Evolutionary conservation across 2,329 filamentous ascomycete genomes (phyloP).

Genomic region (Boeremia lycopersici): DNA sequence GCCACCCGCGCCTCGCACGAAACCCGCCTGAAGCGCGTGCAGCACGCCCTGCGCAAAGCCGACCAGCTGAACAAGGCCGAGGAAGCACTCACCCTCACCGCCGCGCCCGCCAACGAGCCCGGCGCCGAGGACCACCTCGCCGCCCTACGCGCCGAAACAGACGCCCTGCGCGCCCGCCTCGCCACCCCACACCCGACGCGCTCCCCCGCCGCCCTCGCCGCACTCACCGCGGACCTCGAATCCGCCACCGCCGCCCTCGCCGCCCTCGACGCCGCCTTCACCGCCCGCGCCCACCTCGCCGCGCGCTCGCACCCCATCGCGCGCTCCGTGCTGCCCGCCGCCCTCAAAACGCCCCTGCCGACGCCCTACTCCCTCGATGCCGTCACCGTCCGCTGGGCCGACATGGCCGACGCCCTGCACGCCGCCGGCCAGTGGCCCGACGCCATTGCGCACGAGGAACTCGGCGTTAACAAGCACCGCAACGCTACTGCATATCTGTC

Average conservation of each 20-base stretch:
- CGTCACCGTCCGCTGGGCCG: slow-evolving; percentile 42
- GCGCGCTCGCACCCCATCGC: slow-evolving; percentile 28
- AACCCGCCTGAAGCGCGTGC: slow-evolving; percentile 28
- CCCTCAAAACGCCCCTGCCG: slow-evolving; percentile 23
- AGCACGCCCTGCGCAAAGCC: slow-evolving; percentile 32
- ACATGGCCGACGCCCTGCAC: slow-evolving; percentile 42
- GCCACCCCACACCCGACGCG: slow-evolving; percentile 23
- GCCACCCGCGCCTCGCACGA: slow-evolving; percentile 30
- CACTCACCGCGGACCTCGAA: slow-evolving; percentile 19
- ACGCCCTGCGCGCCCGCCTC: slow-evolving; percentile 19
- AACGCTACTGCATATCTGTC: slow-evolving; percentile 21
- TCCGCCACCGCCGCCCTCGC: slow-evolving; percentile 20
- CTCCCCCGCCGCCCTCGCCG: slow-evolving; percentile 14
- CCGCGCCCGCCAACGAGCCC: slow-evolving; percentile 27
- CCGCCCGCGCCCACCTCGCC: slow-evolving; percentile 24
- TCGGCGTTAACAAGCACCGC: slow-evolving; percentile 21
- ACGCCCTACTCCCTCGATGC: slow-evolving; percentile 33
- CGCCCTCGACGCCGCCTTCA: slow-evolving; percentile 31
- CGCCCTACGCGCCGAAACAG: slow-evolving; percentile 20
- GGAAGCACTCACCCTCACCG: slow-evolving; percentile 15
- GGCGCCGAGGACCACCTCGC: slow-evolving; percentile 28
- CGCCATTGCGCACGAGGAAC: slow-evolving; percentile 28
- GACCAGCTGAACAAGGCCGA: slow-evolving; percentile 31
- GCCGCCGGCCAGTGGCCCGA: slow-evolving; percentile 29
- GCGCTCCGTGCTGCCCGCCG: slow-evolving; percentile 31